Evolutionary conservation across 2,329 filamentous ascomycete genomes (phyloP).

Genomic region (Phyllosticta citrichinensis): DNA sequence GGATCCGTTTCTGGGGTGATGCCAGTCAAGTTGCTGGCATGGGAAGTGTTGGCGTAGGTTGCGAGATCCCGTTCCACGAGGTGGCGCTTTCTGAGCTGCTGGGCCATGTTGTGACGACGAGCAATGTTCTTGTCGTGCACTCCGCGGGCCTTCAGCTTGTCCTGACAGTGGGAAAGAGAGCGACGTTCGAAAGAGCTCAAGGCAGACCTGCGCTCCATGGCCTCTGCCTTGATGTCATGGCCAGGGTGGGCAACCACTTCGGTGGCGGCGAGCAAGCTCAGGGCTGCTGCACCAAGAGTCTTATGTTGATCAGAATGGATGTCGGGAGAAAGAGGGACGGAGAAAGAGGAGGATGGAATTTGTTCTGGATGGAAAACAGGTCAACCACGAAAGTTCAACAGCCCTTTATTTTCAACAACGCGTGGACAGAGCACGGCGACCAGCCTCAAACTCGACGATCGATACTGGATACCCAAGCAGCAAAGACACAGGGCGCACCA

Average conservation of each 20-base stretch:
- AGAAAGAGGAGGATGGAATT: not conserved
- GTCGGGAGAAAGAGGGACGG: not conserved
- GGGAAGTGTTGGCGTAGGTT: conserved; percentile 15
- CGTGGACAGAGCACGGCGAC: not conserved
- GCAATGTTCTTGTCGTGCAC: conserved; percentile 32
- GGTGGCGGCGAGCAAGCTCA: conserved; percentile 18
- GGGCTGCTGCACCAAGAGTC: conserved; percentile 15
- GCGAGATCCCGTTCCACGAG: conserved; percentile 15
- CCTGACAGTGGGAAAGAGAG: conserved; percentile 29
- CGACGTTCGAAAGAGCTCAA: conserved; percentile 12
- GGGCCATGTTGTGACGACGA: conserved; percentile 31
- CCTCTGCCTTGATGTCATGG: conserved; percentile 26
- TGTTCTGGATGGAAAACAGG: not conserved
- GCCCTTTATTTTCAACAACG: not conserved
- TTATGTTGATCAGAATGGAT: conserved; percentile 8
- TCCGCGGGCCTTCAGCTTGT: conserved; percentile 29
- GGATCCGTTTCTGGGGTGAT: conserved; percentile 21
- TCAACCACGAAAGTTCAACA: not conserved
- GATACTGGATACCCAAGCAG: not conserved
- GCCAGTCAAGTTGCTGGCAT: conserved; percentile 21
- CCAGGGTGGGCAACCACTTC: conserved; percentile 29
- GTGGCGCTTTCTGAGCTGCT: conserved; percentile 28
- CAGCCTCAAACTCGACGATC: not conserved
- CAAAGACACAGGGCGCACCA: not conserved
- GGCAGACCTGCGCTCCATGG: conserved; percentile 26